Base-by-base conservation (phyloP, 2,329 filamentous ascomycete genomes). In the Trichoderma harzianum region DNA sequence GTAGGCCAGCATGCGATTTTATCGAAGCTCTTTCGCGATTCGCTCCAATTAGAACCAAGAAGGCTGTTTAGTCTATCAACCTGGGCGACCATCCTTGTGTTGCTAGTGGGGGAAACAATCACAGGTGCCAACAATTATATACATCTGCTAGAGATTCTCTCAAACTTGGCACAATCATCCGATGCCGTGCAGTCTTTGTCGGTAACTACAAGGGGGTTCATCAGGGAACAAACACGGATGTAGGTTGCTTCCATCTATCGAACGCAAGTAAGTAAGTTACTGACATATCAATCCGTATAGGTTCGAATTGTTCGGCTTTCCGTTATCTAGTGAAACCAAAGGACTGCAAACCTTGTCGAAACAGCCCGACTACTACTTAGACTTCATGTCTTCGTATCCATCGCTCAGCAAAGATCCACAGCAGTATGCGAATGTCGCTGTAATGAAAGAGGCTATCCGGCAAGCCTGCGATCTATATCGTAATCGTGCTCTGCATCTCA, bases 1-100 rank as follows among this genome's bases (percentile, higher is more conserved):
- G 55, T 69, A 18, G 66, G 66, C 66, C 66, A 69, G 28, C 66
- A 69, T 30, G 66, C 66, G n/a, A 69, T 69, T 2, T 24, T 69
- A 36, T 69, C 66, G n/a, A 69, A 61, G n/a, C 28, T 69, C 5
- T 69, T 69, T 18, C 66, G 28, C 55, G 66, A 69, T 11, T 69
- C 66, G 28, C 66, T 69, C n/a, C 66, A 69, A n/a, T 39, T 69
- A 0, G 66, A 69, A 39, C 66, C 66, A 47, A 51, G 28, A 39
- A 60, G 55, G 26, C 24, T 69, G 7, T 69, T 69, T 21, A 69
- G 66, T 39, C 66, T 69, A 5, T 69, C 66, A n/a, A 69, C 66
- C 6, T 69, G 66, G 66, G 66, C 55, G 1, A 69, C 66, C 0
- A 69, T 69, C 16, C 53, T 69, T 4, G 66, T 69, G 43, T 16